A percentile compares a stretch with the other conserved stretches of the same genome.
phyloP scores from a whole-genome alignment of 78 protist species.

The Dictyostelium intermedium region DNA sequence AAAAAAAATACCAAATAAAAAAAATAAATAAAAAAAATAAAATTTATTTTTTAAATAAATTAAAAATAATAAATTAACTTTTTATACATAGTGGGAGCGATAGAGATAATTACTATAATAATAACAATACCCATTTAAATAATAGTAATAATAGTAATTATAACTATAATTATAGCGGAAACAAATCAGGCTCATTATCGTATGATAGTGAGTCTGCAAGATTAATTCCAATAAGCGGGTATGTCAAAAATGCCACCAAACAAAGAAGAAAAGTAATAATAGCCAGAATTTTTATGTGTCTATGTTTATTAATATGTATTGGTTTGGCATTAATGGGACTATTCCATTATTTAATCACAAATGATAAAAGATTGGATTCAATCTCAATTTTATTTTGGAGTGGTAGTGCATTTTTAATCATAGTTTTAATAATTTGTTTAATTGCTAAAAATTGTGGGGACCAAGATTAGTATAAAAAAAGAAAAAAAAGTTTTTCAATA shows the following conservation, averaged over 20 bases:
- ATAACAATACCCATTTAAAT: neutral
- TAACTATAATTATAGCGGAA: neutral
- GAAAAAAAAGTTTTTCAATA: neutral
- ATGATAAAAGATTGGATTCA: neutral
- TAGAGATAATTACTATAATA: neutral
- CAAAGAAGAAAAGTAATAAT: neutral
- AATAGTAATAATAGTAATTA: neutral
- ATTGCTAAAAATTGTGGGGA: conserved; percentile 1
- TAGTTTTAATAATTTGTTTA: neutral
- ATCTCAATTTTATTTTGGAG: neutral
- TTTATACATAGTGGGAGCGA: neutral
- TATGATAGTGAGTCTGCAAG: neutral
- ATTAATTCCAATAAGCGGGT: neutral
- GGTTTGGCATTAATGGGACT: neutral
- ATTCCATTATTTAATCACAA: neutral
- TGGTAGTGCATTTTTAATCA: neutral
- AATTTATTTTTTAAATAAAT: neutral
- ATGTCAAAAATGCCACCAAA: neutral
- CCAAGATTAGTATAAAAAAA: neutral
- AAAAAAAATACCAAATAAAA: no score
- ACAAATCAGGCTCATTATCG: neutral
- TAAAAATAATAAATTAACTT: no score
- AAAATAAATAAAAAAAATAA: neutral
- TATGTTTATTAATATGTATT: neutral
- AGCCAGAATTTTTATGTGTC: neutral